Percentiles rank a stretch among this genome's conserved stretches.
Evolutionary conservation across 2,329 filamentous ascomycete genomes (phyloP).

Genomic region (Pseudogymnoascus sp.): DNA sequence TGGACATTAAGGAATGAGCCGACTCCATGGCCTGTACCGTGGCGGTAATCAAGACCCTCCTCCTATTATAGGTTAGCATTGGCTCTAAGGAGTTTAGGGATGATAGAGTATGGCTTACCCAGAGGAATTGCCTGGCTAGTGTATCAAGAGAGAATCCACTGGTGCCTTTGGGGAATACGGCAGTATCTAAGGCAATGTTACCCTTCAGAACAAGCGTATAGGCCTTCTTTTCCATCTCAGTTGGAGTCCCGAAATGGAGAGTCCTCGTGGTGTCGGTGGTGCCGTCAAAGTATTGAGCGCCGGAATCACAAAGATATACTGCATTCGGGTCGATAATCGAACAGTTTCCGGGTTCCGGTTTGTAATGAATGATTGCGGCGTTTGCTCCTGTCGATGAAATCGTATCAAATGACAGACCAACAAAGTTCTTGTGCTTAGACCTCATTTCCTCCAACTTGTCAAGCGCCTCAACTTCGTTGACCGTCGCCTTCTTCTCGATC

Average conservation of each 20-base stretch:
- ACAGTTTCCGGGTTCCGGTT: conserved; percentile 75
- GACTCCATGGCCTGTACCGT: conserved; percentile 93
- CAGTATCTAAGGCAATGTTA: conserved; percentile 78
- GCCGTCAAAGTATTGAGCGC: conserved; percentile 90
- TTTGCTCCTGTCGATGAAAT: conserved; percentile 83
- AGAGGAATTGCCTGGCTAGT: conserved; percentile 83
- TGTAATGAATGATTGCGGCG: conserved; percentile 93
- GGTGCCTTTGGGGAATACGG: conserved; percentile 88
- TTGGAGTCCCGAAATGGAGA: conserved; percentile 81
- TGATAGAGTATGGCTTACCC: conserved; percentile 47
- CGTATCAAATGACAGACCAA: conserved; percentile 87
- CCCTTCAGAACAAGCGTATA: conserved; percentile 95
- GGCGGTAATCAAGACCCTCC: conserved; percentile 86
- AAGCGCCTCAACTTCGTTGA: conserved; percentile 88
- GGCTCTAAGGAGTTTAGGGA: background rate
- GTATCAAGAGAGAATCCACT: conserved; percentile 87
- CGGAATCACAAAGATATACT: conserved; percentile 93
- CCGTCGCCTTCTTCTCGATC: conserved; percentile 57
- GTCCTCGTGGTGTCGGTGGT: conserved; percentile 95
- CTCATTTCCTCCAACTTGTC: conserved; percentile 80
- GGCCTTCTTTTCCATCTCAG: conserved; percentile 73
- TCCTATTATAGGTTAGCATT: conserved; percentile 32
- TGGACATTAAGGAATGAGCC: conserved; percentile 95
- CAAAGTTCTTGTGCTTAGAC: conserved; percentile 63
- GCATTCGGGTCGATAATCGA: conserved; percentile 73